Percentiles rank a stretch among this genome's conserved stretches.
These are phyloP conservation scores for Volvox carteri DNA, from an alignment of 163 green algal species.

Conservation along the genomic window DNA sequence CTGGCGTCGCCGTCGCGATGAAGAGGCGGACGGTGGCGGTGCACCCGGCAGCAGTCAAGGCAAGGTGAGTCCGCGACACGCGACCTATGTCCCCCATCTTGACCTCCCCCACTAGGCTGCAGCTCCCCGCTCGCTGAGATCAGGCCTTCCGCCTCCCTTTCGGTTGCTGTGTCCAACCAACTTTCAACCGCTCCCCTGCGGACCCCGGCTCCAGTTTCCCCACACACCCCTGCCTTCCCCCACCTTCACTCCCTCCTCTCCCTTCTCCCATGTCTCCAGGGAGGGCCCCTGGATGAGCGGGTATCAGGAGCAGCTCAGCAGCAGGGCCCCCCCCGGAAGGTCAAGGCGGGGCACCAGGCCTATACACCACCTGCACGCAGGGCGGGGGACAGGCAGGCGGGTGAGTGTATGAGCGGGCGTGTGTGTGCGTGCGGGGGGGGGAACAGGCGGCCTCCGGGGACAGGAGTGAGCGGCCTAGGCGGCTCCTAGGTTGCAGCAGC, in stretches of 20 bases:
- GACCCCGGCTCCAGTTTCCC: no score
- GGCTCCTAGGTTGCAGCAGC: background rate
- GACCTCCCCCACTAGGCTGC: no score
- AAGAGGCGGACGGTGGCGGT: background rate
- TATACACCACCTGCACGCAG: constrained; percentile 41
- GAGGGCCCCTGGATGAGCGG: background rate
- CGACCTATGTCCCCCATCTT: background rate
- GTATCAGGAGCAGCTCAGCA: background rate
- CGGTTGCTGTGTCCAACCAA: no score
- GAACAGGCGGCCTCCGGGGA: background rate
- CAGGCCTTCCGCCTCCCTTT: no score
- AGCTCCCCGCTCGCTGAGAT: no score
- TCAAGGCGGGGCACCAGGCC: constrained; percentile 40
- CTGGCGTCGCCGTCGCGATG: background rate
- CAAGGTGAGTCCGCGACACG: background rate
- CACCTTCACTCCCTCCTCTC: background rate
- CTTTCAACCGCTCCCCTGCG: no score
- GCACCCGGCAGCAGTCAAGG: background rate
- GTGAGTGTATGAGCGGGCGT: background rate
- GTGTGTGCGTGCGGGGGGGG: background rate
- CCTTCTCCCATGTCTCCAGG: background rate
- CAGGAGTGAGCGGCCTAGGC: background rate
- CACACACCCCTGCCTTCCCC: no score
- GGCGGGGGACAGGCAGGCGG: background rate
- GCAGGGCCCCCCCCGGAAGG: constrained; percentile 17